A percentile compares a stretch with the other conserved stretches of the same genome.
Evolutionary conservation across 768 basidiomycete species (phyloP).

Genomic region (Lactarius vividus): DNA sequence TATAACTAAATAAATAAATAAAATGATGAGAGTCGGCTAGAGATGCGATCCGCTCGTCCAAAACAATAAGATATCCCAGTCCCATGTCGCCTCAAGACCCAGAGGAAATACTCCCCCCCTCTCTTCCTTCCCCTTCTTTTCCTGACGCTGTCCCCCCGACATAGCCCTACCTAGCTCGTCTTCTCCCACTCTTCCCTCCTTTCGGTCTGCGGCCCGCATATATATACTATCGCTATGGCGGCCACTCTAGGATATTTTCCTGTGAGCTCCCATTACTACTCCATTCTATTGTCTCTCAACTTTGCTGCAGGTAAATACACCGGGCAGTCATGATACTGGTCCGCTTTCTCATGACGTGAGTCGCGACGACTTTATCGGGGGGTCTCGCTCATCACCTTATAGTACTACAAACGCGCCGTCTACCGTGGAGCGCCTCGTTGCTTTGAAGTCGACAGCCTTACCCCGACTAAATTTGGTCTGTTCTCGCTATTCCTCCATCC

Average conservation of each 20-base stretch:
- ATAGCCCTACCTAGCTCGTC: too few species aligned
- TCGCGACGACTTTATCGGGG: background rate
- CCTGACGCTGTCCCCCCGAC: background rate
- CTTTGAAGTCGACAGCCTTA: slow-evolving; percentile 16
- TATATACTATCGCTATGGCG: background rate
- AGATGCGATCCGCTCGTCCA: background rate
- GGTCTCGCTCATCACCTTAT: slow-evolving; percentile 28
- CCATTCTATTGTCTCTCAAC: background rate
- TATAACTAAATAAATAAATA: background rate
- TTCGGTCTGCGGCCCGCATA: background rate
- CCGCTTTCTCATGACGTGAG: slow-evolving; percentile 18
- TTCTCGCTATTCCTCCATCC: background rate
- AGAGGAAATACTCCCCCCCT: background rate
- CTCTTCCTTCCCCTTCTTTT: background rate
- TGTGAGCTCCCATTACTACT: slow-evolving; percentile 23
- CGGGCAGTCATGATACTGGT: slow-evolving; percentile 1
- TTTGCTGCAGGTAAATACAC: background rate
- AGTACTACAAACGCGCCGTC: slow-evolving; percentile 26
- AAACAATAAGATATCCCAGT: background rate
- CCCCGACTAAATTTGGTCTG: slow-evolving; percentile 29
- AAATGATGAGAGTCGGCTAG: background rate
- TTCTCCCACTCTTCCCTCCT: background rate
- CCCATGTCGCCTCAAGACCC: background rate
- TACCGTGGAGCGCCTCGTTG: slow-evolving; percentile 15
- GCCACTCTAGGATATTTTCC: background rate